These are phyloP conservation scores for Fusarium keratoplasticum DNA, from an alignment of 2,329 filamentous ascomycete species.

Conservation along the genomic window DNA sequence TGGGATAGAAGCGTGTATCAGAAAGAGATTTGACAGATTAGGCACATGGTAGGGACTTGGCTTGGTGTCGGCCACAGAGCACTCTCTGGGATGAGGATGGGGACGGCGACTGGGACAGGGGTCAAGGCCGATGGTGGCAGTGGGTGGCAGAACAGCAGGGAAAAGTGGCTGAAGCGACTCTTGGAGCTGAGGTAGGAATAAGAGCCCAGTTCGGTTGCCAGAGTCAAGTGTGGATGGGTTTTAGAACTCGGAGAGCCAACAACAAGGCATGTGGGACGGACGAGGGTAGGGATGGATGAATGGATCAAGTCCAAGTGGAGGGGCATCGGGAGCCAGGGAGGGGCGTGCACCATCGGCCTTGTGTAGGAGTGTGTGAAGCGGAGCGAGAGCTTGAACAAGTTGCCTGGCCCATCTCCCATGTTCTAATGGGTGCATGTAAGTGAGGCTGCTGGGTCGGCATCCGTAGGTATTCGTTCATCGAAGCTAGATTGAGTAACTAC, in stretches of 20 bases:
- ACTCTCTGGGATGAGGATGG: constrained; percentile 16
- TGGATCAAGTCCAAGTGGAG: constrained; percentile 41
- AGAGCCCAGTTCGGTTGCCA: constrained; percentile 5
- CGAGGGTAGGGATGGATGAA: constrained; percentile 35
- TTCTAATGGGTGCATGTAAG: constrained; percentile 12
- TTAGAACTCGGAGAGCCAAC: constrained; percentile 34
- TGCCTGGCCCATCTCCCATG: constrained; percentile 4
- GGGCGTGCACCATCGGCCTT: constrained; percentile 28
- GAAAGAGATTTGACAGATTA: constrained; percentile 51
- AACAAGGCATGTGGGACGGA: constrained; percentile 38
- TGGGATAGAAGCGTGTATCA: constrained; percentile 54
- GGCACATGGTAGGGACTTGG: constrained; percentile 9
- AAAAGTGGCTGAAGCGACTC: constrained; percentile 35
- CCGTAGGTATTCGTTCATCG: not conserved
- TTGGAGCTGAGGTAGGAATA: constrained; percentile 19
- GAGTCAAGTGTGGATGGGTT: constrained; percentile 30
- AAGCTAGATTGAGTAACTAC: not conserved
- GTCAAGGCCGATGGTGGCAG: constrained; percentile 15
- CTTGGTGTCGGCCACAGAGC: constrained; percentile 18
- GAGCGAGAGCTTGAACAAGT: constrained; percentile 5
- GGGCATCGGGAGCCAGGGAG: constrained; percentile 38
- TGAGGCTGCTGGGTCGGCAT: not conserved
- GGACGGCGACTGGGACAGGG: constrained; percentile 20
- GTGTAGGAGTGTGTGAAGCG: constrained; percentile 10
- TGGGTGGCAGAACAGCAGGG: constrained; percentile 8